Evolutionary conservation across 768 basidiomycete species (phyloP).

Genomic region (Kwoniella mangroviensis): DNA sequence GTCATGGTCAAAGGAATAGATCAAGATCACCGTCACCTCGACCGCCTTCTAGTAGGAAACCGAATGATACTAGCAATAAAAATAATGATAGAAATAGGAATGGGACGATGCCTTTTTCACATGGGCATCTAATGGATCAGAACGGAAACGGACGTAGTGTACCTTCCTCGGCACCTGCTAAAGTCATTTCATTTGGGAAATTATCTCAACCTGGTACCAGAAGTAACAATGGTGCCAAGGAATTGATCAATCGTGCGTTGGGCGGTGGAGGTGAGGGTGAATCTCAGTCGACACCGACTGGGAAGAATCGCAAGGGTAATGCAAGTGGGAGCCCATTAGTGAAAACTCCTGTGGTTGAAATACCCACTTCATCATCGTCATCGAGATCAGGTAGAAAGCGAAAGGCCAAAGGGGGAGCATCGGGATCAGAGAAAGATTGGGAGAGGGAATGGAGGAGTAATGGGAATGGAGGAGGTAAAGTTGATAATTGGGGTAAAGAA

Average conservation of each 20-base stretch:
- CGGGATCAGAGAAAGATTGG: conserved; percentile 38
- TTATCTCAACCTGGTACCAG: conserved; percentile 21
- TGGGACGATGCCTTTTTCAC: conserved; percentile 30
- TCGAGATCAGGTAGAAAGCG: conserved; percentile 1
- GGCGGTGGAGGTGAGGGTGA: conserved; percentile 8
- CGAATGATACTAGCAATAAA: neutral
- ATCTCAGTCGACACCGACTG: neutral
- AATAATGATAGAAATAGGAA: neutral
- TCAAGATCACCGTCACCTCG: conserved; percentile 14
- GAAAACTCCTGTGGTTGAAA: conserved; percentile 4
- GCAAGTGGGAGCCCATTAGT: neutral
- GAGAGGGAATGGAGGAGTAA: conserved; percentile 41
- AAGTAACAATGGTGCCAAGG: conserved; percentile 5
- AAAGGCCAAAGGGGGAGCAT: conserved; percentile 11
- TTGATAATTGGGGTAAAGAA: conserved; percentile 38
- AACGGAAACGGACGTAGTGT: neutral
- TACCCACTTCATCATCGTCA: neutral
- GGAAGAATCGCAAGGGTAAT: neutral
- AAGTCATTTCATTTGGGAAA: conserved; percentile 36
- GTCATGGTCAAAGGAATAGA: conserved; percentile 1
- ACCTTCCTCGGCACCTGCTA: conserved; percentile 32
- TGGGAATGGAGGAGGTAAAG: conserved; percentile 48
- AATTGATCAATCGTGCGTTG: conserved; percentile 13
- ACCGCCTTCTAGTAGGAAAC: neutral
- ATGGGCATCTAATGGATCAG: conserved; percentile 32